A percentile compares a stretch with the other conserved stretches of the same genome.
These are phyloP conservation scores for Solioccasus polychromus DNA, from an alignment of 768 basidiomycete genomes.

Conservation along the genomic window DNA sequence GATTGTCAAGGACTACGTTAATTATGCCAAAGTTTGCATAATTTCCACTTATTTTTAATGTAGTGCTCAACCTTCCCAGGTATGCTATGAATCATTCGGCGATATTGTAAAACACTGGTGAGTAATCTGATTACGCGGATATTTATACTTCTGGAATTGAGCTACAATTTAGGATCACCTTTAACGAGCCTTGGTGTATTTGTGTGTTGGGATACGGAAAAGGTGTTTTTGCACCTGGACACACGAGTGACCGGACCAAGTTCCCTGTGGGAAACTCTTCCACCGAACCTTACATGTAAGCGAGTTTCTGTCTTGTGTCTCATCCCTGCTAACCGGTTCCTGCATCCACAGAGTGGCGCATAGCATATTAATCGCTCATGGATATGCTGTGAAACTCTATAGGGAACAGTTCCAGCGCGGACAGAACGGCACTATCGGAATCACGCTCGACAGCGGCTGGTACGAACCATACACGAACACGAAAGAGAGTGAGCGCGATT, in stretches of 20 bases:
- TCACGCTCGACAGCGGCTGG: constrained; percentile 80
- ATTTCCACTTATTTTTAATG: too few species aligned
- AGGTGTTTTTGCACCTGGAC: constrained; percentile 72
- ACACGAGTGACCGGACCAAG: constrained; percentile 61
- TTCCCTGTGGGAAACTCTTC: constrained; percentile 64
- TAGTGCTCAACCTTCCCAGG: constrained; percentile 41
- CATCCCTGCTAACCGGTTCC: neutral
- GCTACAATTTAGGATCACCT: constrained; percentile 52
- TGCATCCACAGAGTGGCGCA: constrained; percentile 60
- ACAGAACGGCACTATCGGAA: constrained; percentile 71
- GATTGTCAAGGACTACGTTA: constrained; percentile 55
- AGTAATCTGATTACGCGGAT: neutral
- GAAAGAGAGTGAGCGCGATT: constrained; percentile 50
- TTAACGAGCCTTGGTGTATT: constrained; percentile 81
- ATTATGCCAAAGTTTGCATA: constrained; percentile 63
- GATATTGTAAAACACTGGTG: constrained; percentile 79
- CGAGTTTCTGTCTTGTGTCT: constrained; percentile 25
- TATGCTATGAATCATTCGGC: constrained; percentile 77
- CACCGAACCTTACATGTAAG: constrained; percentile 73
- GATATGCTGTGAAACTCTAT: constrained; percentile 65
- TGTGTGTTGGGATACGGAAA: constrained; percentile 68
- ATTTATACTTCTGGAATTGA: constrained; percentile 17
- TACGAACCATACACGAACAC: constrained; percentile 68
- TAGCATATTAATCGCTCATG: constrained; percentile 68
- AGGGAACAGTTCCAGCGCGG: constrained; percentile 60